Base-by-base conservation (phyloP, 441 rosid species). In the Viola pubescens region DNA sequence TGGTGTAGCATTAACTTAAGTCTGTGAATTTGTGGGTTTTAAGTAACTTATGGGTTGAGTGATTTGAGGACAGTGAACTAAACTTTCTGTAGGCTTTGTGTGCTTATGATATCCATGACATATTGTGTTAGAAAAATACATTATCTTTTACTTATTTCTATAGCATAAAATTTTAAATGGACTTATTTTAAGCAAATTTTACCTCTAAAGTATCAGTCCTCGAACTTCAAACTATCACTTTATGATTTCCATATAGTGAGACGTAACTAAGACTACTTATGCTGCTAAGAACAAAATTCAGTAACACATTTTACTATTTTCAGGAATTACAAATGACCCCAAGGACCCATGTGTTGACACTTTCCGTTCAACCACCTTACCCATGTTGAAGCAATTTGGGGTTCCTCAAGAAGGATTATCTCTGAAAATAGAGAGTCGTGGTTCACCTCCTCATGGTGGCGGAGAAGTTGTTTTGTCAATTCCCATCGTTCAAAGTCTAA, bases 311-410 rank as follows among this genome's bases (percentile, higher is more conserved):
- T 49, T 49, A n/a, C 49, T 54, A 39, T 69, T 70, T 70, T 61
- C 75, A 89, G 96, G 98, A 68, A 77, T 89, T 61, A 86, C 97
- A 16, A 85, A 84, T 73, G 95, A 89, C 78, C 54, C 87, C 5
- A 84, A 69, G 70, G 96, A 92, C 55, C 91, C 83, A 12, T 79
- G 75, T 60, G 82, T 92, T 37, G 96, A 89, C 74, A 87, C 96
- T 46, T 73, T 84, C 64, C 82, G 80, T 54, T 79, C 88, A 2
- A 70, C 96, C 55, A 82, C 97, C 53, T 73, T 92, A 47, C 81
- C 86, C 37, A 63, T 83, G 56, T 69, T 89, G 67, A 87, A 81
- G 85, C 85, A 58, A 66, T 87, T 92, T 63, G 94, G 92, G 71
- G 85, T 86, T 54, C 87, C 97, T 60, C 48, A 75, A 7, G 94